Evolutionary conservation across 208 protist genomes (phyloP), one percentile per base, ranked within the genome.

Genomic region (Leishmania major): DNA sequence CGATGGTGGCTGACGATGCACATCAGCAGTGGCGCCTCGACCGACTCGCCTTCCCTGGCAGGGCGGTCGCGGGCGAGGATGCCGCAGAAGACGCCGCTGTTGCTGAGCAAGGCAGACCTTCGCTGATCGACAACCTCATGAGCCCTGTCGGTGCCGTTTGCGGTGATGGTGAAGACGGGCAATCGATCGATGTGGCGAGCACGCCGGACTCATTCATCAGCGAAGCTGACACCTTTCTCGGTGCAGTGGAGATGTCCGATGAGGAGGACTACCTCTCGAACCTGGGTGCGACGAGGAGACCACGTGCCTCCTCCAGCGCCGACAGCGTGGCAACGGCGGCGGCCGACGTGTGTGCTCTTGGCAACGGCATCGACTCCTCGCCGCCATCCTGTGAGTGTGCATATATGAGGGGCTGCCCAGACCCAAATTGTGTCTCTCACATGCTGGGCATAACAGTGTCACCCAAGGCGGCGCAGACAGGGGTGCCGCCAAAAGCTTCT

Each of bases 401-500:
- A 25, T 78, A 59, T 4, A 19, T 76, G 25, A 66, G 45, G 10
- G 79, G 66, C 72, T 74, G 53, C 47, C 64, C 31, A 53, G 74
- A 10, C n/a, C 67, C 37, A 3, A 28, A 37, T 35, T 84, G 69
- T 28, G 4, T 53, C 10, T 71, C 43, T 7, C 51, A 80, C 45
- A 62, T 67, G 51, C 55, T 62, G 25, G 77, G 69, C 51, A 73
- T n/a, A 28, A 77, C 81, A 17, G 2, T 77, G 67, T 28, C 81
- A 28, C 35, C 67, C 2, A 40, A 47, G 15, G 31, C 70, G 19
- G 64, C 31, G 19, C 57, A 2, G 6, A 45, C 60, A 25, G 31
- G 2, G n/a, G 51, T 69, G 28, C 53, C 57, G 25, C 22, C 55
- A n/a, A 75, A 49, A 0, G 43, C 80, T 31, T n/a, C 51, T 47